Base-by-base conservation (phyloP, 768 basidiomycete species). In the Podaxis carcinomalis region DNA sequence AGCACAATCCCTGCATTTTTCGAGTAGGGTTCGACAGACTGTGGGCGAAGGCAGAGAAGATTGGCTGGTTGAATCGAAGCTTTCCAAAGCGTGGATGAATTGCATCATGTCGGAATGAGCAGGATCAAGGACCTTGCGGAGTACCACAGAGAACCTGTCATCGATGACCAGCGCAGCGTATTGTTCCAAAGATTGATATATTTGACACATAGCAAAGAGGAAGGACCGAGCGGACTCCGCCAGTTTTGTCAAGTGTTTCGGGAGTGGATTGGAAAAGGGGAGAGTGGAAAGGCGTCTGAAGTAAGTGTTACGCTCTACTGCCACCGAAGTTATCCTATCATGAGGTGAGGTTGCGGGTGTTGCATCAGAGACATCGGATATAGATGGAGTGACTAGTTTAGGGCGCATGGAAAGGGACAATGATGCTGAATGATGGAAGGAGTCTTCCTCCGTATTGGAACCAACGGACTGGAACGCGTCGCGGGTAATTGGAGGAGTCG, bases 191-290 rank as follows among this genome's bases (percentile, higher is more conserved):
- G 92, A 87, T 66, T 94, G 87, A 69, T 96, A 90, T 46, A 98
- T 84, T 73, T 98, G 95, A 44, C 92, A 92, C 64, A 94, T 80
- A 2, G 93, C 90, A 70, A 97, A 98, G 40, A 98, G 81, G 59
- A 98, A 87, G 23, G 92, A 94, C 27, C 97, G 88, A 50, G 93
- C 88, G n/a, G 90, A 88, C 68, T 98, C 94, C 47, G 94, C 81
- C 46, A 96, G 78, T 42, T 78, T 79, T 21, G 86, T 74, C 6
- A 98, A 77, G 13, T 89, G 75, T 14, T 80, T 75, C 0, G 95
- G 92, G 7, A 97, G 82, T 19, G 86, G 79, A 65, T 82, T 84
- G 19, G 86, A 80, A 35, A 85, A 74, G 1, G 90, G 89, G 4
- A 93, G 75, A 35, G 88, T 86, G 1, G 93, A 94, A 23, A 96